phyloP scores from a whole-genome alignment of 192 early-diverging fungal species.

The Umbelopsis sp. region DNA sequence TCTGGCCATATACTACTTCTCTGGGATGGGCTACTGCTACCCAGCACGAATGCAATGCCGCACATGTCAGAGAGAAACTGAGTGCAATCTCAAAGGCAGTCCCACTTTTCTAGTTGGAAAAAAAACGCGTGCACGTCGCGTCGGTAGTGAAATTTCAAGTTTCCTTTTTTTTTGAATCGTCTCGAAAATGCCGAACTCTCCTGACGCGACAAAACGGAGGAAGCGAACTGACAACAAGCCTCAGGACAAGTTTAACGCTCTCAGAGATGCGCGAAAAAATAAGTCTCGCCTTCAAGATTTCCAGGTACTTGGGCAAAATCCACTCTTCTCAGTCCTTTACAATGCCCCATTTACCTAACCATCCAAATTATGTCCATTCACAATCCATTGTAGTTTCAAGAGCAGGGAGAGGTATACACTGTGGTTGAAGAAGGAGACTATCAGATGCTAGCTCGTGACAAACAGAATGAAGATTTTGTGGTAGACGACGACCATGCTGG shows the following conservation, averaged over 20 bases:
- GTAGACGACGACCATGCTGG: constrained; percentile 70
- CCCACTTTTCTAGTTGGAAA: constrained; percentile 10
- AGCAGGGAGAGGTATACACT: constrained; percentile 51
- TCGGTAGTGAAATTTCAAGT: background rate
- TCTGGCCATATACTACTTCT: constrained; percentile 35
- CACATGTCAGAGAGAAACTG: constrained; percentile 42
- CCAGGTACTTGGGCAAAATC: constrained; percentile 8
- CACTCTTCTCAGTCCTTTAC: background rate
- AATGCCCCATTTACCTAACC: background rate
- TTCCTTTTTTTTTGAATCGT: constrained; percentile 5
- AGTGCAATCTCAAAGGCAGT: background rate
- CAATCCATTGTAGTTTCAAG: constrained; percentile 30
- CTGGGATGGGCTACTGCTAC: background rate
- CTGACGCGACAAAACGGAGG: constrained; percentile 11
- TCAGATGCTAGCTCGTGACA: constrained; percentile 41
- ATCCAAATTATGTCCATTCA: background rate
- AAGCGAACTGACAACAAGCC: constrained; percentile 29
- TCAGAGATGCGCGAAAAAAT: constrained; percentile 22
- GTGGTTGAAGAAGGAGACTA: constrained; percentile 65
- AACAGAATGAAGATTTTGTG: constrained; percentile 49
- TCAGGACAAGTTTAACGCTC: background rate
- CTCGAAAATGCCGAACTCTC: constrained; percentile 3
- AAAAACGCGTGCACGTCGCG: constrained; percentile 21
- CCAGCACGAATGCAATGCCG: constrained; percentile 56
- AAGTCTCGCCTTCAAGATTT: constrained; percentile 34